phyloP scores from a whole-genome alignment of 2,329 filamentous ascomycete species.

The Fusarium sp. region DNA sequence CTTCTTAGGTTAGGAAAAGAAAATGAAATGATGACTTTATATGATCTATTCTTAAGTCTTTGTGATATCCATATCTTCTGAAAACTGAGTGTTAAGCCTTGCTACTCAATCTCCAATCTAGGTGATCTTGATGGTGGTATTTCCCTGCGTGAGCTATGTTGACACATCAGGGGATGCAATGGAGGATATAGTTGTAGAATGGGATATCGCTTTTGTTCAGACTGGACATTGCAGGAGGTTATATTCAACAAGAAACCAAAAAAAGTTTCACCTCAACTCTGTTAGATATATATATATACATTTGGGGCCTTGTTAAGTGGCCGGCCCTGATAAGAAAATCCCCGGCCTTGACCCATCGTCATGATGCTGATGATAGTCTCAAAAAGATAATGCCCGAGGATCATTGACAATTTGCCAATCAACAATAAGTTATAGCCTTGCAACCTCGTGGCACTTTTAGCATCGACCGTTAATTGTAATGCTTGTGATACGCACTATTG shows the following conservation, averaged over 20 bases:
- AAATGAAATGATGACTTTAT: slow-evolving; percentile 27
- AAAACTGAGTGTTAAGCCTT: neutral
- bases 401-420: neutral
- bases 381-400: too few species aligned
- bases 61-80: neutral
- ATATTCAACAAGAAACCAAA: neutral
- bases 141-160: neutral
- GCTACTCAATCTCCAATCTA: neutral
- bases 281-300: neutral
- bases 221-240: neutral
- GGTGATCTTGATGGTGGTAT: neutral
- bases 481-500: neutral
- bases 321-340: too few species aligned
- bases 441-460: too few species aligned
- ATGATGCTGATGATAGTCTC: too few species aligned
- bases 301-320: neutral
- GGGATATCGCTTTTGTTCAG: neutral
- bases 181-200: neutral
- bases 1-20: slow-evolving; percentile 43
- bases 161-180: neutral
- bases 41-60: neutral
- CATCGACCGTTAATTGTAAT: too few species aligned
- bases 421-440: neutral
- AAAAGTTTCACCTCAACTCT: neutral
- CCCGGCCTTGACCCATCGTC: too few species aligned